These are phyloP conservation scores for Zarea fungicola DNA, from an alignment of 2,329 filamentous ascomycete species.

Conservation along the genomic window DNA sequence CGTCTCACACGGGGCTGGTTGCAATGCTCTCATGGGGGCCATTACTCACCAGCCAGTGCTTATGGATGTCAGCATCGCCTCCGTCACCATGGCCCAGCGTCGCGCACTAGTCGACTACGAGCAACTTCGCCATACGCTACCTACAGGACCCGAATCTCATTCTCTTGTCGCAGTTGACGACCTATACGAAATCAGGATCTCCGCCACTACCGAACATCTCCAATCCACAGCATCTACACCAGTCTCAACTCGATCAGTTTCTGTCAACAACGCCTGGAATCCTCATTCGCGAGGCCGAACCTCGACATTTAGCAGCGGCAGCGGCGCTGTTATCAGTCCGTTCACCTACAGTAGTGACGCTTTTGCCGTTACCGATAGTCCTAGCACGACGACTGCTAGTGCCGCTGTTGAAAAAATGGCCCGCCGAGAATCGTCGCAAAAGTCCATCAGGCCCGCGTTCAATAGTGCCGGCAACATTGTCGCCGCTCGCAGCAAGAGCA, in stretches of 20 bases:
- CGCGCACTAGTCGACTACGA: conserved; percentile 42
- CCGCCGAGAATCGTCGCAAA: conserved; percentile 25
- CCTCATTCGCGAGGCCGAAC: conserved; percentile 32
- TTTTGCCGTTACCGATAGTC: conserved; percentile 34
- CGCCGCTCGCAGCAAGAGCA: conserved; percentile 5
- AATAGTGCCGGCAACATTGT: conserved; percentile 12
- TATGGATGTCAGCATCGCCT: conserved; percentile 84
- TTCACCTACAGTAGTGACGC: conserved; percentile 37
- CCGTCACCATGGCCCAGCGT: conserved; percentile 79
- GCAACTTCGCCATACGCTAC: conserved; percentile 25
- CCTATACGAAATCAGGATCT: conserved; percentile 67
- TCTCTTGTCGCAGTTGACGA: conserved; percentile 46
- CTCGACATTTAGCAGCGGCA: conserved; percentile 21
- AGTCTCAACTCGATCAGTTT: conserved; percentile 26
- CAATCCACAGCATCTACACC: conserved; percentile 38
- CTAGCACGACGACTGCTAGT: conserved; percentile 38
- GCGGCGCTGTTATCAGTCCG: conserved; percentile 28
- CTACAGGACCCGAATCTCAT: conserved; percentile 12
- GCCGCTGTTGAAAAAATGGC: conserved; percentile 25
- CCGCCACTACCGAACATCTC: conserved; percentile 72
- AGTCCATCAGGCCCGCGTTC: conserved; percentile 7
- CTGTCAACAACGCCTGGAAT: conserved; percentile 28
- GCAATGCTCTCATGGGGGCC: conserved; percentile 90
- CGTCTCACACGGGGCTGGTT: conserved; percentile 91
- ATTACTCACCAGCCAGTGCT: conserved; percentile 88